These are phyloP conservation scores for Trichomonas gallinae DNA, from an alignment of 208 protist species.

Conservation along the genomic window DNA sequence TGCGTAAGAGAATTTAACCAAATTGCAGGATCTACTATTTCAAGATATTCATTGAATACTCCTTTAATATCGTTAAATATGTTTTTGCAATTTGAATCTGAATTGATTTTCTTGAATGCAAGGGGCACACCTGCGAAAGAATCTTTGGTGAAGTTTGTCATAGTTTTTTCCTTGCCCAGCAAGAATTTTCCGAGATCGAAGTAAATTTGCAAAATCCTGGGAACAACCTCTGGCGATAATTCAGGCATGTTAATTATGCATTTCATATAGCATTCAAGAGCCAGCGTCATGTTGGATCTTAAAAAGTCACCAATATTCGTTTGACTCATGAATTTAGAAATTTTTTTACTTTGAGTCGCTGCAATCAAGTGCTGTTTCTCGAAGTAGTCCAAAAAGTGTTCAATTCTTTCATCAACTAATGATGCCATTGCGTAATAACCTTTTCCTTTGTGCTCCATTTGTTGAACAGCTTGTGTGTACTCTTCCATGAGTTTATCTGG, in stretches of 20 bases:
- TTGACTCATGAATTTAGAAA: neutral
- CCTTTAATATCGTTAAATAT: neutral
- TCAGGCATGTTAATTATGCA: neutral
- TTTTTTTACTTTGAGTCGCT: no score
- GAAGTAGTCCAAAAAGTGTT: neutral
- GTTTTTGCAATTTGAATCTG: neutral
- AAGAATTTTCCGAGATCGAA: slow-evolving; percentile 20
- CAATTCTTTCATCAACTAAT: neutral
- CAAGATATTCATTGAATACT: neutral
- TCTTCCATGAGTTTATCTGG: neutral
- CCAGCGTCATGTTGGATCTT: neutral
- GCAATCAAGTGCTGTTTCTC: neutral
- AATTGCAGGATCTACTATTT: neutral
- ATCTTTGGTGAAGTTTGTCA: no score
- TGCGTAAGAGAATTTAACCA: neutral
- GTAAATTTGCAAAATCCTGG: neutral
- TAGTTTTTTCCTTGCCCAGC: neutral
- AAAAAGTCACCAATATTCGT: neutral
- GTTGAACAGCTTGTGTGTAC: neutral
- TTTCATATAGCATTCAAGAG: neutral
- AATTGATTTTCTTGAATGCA: neutral
- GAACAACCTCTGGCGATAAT: neutral
- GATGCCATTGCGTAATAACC: neutral
- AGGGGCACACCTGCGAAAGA: neutral
- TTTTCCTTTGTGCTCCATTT: neutral